Evolutionary conservation across 139 green algal species (phyloP).

Genomic region (Coccomyxa sp.): DNA sequence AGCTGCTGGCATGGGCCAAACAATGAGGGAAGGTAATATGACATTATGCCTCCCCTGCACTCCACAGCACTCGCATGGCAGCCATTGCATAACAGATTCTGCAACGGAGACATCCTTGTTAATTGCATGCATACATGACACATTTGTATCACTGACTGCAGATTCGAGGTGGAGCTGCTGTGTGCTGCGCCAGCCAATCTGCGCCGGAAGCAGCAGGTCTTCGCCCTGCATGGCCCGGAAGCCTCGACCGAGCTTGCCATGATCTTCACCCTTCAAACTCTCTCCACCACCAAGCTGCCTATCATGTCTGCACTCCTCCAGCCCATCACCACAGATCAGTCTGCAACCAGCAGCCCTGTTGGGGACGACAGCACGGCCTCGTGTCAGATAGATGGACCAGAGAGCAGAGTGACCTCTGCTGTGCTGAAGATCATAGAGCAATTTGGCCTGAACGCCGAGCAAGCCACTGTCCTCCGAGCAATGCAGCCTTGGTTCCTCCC

Average conservation of each 20-base stretch:
- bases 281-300: neutral
- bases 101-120: neutral
- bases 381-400: neutral
- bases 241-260: slow-evolving; percentile 55
- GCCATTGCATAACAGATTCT: neutral
- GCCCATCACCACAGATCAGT: neutral
- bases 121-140: neutral
- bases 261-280: slow-evolving; percentile 25
- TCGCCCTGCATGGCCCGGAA: slow-evolving; percentile 64
- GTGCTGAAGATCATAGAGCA: neutral
- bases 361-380: neutral
- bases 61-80: neutral
- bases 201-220: slow-evolving; percentile 30
- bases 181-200: slow-evolving; percentile 2
- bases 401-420: too few species aligned
- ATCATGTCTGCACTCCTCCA: slow-evolving; percentile 29
- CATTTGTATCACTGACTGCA: slow-evolving; percentile 10
- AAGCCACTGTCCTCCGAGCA: slow-evolving; percentile 40
- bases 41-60: neutral
- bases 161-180: slow-evolving; percentile 63
- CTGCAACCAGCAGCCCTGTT: neutral
- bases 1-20: slow-evolving; percentile 75
- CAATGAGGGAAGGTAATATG: slow-evolving; percentile 64
- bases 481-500: slow-evolving; percentile 33
- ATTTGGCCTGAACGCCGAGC: slow-evolving; percentile 60